These are phyloP conservation scores for Leishmania amazonensis DNA, from an alignment of 208 protist genomes.

Conservation along the genomic window DNA sequence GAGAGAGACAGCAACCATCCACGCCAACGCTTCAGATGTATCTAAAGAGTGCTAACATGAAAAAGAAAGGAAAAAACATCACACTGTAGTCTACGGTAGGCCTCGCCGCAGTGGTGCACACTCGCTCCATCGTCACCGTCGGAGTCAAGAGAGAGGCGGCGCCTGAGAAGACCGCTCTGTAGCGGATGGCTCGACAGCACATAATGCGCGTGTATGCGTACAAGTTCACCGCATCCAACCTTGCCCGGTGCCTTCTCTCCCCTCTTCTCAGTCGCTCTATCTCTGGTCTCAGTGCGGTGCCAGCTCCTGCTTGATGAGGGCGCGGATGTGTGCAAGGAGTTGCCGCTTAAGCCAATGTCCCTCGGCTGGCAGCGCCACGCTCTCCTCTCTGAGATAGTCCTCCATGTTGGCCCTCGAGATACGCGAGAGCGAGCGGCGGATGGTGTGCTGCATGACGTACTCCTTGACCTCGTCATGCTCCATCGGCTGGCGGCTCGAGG, in stretches of 20 bases:
- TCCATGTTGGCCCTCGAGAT: constrained; percentile 45
- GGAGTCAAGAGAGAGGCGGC: neutral
- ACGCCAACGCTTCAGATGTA: neutral
- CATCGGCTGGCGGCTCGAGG: constrained; percentile 8
- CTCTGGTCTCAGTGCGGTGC: neutral
- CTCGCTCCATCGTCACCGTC: neutral
- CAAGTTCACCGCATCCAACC: neutral
- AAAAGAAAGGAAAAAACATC: neutral
- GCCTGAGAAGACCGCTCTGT: neutral
- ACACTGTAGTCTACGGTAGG: neutral
- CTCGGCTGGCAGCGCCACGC: constrained; percentile 22
- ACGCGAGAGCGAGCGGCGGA: constrained; percentile 38
- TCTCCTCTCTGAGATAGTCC: constrained; percentile 40
- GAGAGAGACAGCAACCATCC: neutral
- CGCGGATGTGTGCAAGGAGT: constrained; percentile 56
- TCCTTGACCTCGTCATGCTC: constrained; percentile 46
- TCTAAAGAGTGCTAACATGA: neutral
- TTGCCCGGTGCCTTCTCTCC: neutral
- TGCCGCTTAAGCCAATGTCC: constrained; percentile 51
- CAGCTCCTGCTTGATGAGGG: constrained; percentile 28
- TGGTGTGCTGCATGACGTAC: constrained; percentile 52
- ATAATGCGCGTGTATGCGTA: neutral
- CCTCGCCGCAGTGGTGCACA: neutral
- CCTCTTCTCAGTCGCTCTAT: neutral
- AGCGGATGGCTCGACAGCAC: neutral